Conservation (phyloP, 2,329 filamentous ascomycete species). For the Huntiella abstrusa region DNA sequence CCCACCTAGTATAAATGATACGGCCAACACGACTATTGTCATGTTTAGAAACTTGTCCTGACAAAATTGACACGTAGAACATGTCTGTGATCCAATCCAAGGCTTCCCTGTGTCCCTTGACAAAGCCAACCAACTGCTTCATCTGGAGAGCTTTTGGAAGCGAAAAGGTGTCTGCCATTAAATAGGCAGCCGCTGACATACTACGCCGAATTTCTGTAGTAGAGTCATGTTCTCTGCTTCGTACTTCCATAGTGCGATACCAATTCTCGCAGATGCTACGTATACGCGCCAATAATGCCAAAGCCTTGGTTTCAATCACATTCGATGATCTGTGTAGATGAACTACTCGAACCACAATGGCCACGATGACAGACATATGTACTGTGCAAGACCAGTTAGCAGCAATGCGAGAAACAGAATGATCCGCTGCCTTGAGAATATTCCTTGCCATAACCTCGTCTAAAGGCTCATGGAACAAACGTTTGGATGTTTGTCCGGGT, state of each 20-base stretch:
- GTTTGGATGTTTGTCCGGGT: neutral
- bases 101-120: too few species aligned
- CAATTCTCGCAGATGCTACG: slow-evolving; percentile 13
- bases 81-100: too few species aligned
- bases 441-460: slow-evolving; percentile 16
- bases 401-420: slow-evolving; percentile 19
- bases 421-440: slow-evolving; percentile 17
- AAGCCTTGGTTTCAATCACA: neutral
- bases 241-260: too few species aligned
- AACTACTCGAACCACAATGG: slow-evolving; percentile 25
- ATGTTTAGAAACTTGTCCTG: too few species aligned
- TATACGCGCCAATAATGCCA: slow-evolving; percentile 23
- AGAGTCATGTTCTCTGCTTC: too few species aligned
- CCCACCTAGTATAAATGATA: too few species aligned
- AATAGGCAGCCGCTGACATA: neutral
- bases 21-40: too few species aligned
- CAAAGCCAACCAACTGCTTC: too few species aligned
- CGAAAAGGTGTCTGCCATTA: neutral
- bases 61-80: too few species aligned
- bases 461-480: slow-evolving; percentile 15
- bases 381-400: slow-evolving; percentile 32
- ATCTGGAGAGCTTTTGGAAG: neutral
- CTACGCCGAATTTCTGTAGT: neutral
- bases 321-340: neutral
- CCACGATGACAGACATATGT: slow-evolving; percentile 22